Conservation (phyloP, 2,329 filamentous ascomycete genomes). For the Phaeosphaeria sp. region DNA sequence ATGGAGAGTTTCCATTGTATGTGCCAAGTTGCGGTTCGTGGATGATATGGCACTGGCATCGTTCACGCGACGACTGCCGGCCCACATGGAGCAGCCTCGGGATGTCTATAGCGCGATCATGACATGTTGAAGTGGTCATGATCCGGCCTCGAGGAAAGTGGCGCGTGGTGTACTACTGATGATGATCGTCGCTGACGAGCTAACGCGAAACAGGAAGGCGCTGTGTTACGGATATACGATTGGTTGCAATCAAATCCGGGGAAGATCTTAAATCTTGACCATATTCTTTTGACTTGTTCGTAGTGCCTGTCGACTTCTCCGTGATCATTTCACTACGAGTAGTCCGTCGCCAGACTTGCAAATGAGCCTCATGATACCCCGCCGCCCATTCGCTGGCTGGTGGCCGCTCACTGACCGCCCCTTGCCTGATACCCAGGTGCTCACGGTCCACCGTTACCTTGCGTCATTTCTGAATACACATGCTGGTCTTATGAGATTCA, state of each 20-base stretch:
- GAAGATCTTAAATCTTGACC: conserved; percentile 17
- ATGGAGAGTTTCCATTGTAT: too few relatives aligned
- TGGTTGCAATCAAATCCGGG: conserved; percentile 22
- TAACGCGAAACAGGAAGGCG: conserved; percentile 23
- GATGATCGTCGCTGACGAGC: conserved; percentile 9
- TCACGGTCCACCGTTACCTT: neutral
- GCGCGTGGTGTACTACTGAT: conserved; percentile 3
- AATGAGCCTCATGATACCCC: conserved; percentile 18
- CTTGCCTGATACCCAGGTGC: neutral
- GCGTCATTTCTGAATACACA: neutral
- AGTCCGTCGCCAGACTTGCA: conserved; percentile 12
- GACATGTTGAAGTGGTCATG: neutral
- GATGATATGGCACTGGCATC: neutral
- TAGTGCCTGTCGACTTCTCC: too few relatives aligned
- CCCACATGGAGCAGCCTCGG: neutral
- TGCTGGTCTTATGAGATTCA: neutral
- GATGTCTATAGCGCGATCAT: neutral
- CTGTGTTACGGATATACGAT: conserved; percentile 10
- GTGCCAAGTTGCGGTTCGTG: neutral
- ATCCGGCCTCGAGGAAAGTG: neutral
- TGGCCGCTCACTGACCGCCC: conserved; percentile 20
- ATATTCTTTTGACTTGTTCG: conserved; percentile 19
- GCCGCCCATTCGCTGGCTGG: conserved; percentile 20
- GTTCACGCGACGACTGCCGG: neutral
- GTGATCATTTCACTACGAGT: conserved; percentile 10